phyloP scores from a whole-genome alignment of 305 asterid species.

The Fraxinus velutina region DNA sequence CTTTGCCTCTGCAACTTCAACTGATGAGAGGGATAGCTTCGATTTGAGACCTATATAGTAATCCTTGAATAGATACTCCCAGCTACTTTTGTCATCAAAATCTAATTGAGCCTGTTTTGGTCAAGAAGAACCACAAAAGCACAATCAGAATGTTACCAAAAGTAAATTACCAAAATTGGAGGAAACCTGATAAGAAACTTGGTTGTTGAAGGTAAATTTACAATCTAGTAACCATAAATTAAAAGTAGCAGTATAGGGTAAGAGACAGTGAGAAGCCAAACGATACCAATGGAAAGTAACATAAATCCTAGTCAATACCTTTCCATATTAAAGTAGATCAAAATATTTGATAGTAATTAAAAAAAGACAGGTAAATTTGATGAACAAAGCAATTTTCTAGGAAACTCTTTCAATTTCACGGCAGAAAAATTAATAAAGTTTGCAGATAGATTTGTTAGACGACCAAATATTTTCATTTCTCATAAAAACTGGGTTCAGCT shows the following conservation, averaged over 20 bases:
- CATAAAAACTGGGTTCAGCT: not conserved
- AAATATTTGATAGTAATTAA: not conserved
- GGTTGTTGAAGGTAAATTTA: not conserved
- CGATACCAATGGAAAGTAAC: constrained; percentile 11
- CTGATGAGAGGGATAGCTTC: constrained; percentile 61
- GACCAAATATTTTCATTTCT: not conserved
- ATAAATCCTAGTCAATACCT: not conserved
- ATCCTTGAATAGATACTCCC: constrained; percentile 95
- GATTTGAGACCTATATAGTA: constrained; percentile 73
- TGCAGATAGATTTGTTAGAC: not conserved
- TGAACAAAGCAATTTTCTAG: not conserved
- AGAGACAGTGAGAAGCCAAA: constrained; percentile 19
- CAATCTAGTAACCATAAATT: constrained; percentile 6
- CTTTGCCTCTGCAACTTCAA: constrained; percentile 77
- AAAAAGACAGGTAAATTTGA: not conserved
- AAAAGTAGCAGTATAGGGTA: constrained; percentile 1
- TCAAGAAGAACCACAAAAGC: constrained; percentile 33
- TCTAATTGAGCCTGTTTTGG: constrained; percentile 56
- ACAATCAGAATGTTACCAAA: constrained; percentile 26
- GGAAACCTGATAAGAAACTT: not conserved
- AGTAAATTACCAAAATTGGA: not conserved
- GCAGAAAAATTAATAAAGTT: not conserved
- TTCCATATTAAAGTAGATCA: not conserved
- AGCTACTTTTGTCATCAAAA: constrained; percentile 83
- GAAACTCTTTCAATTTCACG: not conserved